phyloP scores from a whole-genome alignment of 257 asterid genomes.

The Leonotis leonurus region DNA sequence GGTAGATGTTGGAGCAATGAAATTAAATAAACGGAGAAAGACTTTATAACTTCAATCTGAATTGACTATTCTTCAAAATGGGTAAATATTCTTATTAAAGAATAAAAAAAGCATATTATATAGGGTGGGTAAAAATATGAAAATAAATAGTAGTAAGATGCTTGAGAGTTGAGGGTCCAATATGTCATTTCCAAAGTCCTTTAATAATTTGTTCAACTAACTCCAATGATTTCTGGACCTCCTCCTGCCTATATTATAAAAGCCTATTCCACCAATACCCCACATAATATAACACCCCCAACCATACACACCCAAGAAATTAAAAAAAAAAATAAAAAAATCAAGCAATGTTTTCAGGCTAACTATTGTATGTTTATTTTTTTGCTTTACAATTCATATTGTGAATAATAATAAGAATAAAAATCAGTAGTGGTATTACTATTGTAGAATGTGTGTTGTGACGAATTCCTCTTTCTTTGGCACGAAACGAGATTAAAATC shows the following conservation, averaged over 20 bases:
- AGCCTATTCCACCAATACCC: not conserved
- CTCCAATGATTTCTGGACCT: slow-evolving; percentile 26
- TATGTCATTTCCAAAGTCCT: not conserved
- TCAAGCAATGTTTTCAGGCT: not conserved
- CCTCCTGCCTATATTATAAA: slow-evolving; percentile 12
- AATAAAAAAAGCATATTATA: not conserved
- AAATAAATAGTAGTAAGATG: not conserved
- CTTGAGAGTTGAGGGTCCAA: not conserved
- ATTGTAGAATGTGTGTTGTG: no score
- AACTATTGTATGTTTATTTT: no score
- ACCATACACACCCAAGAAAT: not conserved
- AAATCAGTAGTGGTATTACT: no score
- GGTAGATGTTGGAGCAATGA: not conserved
- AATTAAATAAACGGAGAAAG: not conserved
- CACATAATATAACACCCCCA: not conserved
- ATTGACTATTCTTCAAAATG: not conserved
- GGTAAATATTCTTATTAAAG: not conserved
- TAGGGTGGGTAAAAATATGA: not conserved
- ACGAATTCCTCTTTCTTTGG: no score
- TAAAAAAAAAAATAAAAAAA: not conserved
- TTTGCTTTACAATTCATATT: no score
- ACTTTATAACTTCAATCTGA: not conserved
- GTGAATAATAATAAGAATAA: no score
- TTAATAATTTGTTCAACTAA: slow-evolving; percentile 17
- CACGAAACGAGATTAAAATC: no score